phyloP scores from a whole-genome alignment of 495 filamentous ascomycete genomes.

The Parmelia sp. region DNA sequence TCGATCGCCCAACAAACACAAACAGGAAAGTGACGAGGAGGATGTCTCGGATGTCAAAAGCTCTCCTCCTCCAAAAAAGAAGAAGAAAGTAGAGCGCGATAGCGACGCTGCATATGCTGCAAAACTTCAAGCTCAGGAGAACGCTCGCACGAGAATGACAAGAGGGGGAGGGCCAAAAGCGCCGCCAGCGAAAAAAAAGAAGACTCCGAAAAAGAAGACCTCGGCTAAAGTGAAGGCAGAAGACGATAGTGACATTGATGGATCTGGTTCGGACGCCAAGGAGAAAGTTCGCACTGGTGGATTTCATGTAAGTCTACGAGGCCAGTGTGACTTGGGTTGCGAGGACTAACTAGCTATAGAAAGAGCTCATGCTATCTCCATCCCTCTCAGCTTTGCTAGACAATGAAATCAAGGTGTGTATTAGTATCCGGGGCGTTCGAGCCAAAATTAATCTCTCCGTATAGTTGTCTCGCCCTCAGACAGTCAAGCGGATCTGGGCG shows the following conservation, averaged over 20 bases:
- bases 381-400: slow-evolving; percentile 58
- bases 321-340: background rate
- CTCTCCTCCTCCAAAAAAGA: slow-evolving; percentile 45
- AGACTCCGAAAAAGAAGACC: slow-evolving; percentile 54
- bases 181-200: slow-evolving; percentile 52
- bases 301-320: slow-evolving; percentile 53
- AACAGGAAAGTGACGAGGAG: slow-evolving; percentile 48
- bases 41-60: slow-evolving; percentile 43
- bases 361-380: slow-evolving; percentile 59
- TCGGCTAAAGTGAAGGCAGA: slow-evolving; percentile 67
- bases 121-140: slow-evolving; percentile 86
- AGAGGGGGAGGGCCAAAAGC: slow-evolving; percentile 55
- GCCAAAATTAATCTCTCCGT: slow-evolving; percentile 6
- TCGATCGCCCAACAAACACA: slow-evolving; percentile 55
- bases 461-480: slow-evolving; percentile 84
- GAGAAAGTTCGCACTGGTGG: slow-evolving; percentile 56
- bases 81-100: slow-evolving; percentile 53
- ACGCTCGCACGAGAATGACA: slow-evolving; percentile 65
- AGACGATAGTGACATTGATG: slow-evolving; percentile 72
- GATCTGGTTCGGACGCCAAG: slow-evolving; percentile 53
- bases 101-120: slow-evolving; percentile 82
- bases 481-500: slow-evolving; percentile 91
- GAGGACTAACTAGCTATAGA: slow-evolving; percentile 36
- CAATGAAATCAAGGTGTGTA: slow-evolving; percentile 53
- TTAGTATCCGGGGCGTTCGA: background rate